Base-by-base conservation (phyloP, 169 alveolate species). In the Theileria sp. region DNA sequence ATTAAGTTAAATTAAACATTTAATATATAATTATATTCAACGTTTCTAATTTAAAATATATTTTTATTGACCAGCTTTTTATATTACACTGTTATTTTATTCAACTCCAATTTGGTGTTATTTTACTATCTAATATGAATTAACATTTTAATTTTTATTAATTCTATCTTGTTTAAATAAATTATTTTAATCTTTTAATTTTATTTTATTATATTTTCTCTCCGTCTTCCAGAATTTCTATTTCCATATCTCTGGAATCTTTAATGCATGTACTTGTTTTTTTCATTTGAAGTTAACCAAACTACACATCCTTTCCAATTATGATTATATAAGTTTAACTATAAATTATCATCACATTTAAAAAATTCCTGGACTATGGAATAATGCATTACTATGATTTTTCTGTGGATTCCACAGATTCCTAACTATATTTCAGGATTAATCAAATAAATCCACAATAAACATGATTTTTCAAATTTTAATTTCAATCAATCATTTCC, bases 251-350 rank as follows among this genome's bases (percentile, higher is more conserved):
- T 32, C n/a, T 64, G 72, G 72, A n/a, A 15, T 64, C 32, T 58
- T 30, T 10, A 30, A 17, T 60, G 68, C 68, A 60, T 60, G 68
- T 60, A 60, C 30, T n/a, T 56, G 68, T 60, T 9, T 17, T 44
- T 60, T 60, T 60, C 68, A 28, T 60, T 60, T 60, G n/a, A 60
- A 10, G 6, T 64, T 23, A 64, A 26, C 25, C 2, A 19, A 21
- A 15, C 72, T 21, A 64, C 72, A 64, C 72, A 64, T 64, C 67
- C 13, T 58, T 19, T 58, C 34, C 67, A 58, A 58, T 21, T 58
- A 17, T 58, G 13, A 21, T 58, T 58, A 19, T 58, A 58, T 13
- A 58, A 58, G 13, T 21, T 58, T 21, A 25, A 58, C 13, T 15
- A 21, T 6, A 13, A 21, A 58, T 58, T 58, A 58, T 58, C 2